phyloP scores from a whole-genome alignment of 441 rosid species.

The Cnidoscolus chayamansa region DNA sequence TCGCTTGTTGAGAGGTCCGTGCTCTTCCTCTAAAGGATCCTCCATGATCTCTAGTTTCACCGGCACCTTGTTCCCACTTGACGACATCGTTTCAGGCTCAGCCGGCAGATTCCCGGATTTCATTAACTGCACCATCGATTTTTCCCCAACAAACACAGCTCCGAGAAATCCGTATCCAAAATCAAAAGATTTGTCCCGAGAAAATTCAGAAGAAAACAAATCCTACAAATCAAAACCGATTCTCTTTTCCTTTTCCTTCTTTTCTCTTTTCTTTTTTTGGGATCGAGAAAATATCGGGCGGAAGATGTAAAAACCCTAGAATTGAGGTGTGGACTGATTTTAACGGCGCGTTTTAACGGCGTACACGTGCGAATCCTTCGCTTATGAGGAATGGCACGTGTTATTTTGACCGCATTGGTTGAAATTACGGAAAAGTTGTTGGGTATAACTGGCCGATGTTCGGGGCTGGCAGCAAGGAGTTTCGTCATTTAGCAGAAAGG shows the following conservation, averaged over 20 bases:
- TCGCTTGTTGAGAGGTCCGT: constrained; percentile 67
- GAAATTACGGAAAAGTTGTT: constrained; percentile 11
- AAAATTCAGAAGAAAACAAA: not conserved
- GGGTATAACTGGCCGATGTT: no score
- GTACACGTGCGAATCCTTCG: constrained; percentile 26
- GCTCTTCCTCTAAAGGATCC: constrained; percentile 67
- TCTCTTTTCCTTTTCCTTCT: not conserved
- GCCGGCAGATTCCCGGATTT: constrained; percentile 47
- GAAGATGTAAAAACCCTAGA: constrained; percentile 15
- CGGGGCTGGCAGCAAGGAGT: not conserved
- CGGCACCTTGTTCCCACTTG: constrained; percentile 44
- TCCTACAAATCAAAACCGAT: not conserved
- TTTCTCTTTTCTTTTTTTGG: not conserved
- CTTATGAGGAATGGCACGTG: constrained; percentile 13
- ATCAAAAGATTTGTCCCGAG: not conserved
- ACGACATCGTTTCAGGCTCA: constrained; percentile 41
- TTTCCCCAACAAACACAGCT: not conserved
- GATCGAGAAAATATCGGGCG: constrained; percentile 12
- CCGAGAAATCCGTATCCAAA: constrained; percentile 12
- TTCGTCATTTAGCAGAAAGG: not conserved
- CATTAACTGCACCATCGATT: constrained; percentile 66
- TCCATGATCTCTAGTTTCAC: constrained; percentile 81
- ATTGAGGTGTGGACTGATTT: not conserved
- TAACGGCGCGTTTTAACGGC: constrained; percentile 16
- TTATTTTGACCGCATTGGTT: not conserved